phyloP scores from a whole-genome alignment of 139 green algal genomes.

The Chlamydomonas incerta region DNA sequence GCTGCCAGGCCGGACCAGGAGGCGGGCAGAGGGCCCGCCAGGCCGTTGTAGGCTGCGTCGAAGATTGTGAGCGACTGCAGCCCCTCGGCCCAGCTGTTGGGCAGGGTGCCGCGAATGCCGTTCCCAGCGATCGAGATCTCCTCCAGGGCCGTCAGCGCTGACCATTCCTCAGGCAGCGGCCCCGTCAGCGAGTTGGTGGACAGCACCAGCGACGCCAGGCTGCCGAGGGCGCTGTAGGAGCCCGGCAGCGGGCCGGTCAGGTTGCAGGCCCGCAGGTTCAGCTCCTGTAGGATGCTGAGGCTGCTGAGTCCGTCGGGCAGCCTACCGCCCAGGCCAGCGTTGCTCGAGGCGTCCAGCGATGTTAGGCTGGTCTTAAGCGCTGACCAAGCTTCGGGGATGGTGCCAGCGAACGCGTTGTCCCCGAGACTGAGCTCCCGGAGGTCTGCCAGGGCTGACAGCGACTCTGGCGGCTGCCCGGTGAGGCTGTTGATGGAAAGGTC shows the following conservation, averaged over 20 bases:
- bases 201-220: no score
- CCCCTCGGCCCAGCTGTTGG: not conserved
- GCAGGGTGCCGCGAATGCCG: not conserved
- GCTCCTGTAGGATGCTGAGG: not conserved
- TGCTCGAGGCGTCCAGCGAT: not conserved
- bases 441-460: no score
- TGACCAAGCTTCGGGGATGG: not conserved
- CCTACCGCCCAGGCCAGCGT: constrained; percentile 2
- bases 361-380: not conserved
- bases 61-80: no score
- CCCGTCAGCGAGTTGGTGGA: no score
- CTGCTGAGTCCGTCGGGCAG: constrained; percentile 1
- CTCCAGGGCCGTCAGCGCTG: not conserved
- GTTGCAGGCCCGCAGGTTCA: no score
- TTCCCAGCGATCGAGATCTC: not conserved
- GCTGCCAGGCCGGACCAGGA: not conserved
- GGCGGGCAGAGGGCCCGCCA: not conserved
- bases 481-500: no score
- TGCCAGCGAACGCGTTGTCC: no score
- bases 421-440: no score
- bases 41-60: no score
- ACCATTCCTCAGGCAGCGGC: not conserved
- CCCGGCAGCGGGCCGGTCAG: no score
- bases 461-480: no score
- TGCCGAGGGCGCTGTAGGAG: no score